Percentiles rank a stretch among this genome's conserved stretches.
phyloP scores from a whole-genome alignment of 306 rosid species.

The Cucumis sativus region DNA sequence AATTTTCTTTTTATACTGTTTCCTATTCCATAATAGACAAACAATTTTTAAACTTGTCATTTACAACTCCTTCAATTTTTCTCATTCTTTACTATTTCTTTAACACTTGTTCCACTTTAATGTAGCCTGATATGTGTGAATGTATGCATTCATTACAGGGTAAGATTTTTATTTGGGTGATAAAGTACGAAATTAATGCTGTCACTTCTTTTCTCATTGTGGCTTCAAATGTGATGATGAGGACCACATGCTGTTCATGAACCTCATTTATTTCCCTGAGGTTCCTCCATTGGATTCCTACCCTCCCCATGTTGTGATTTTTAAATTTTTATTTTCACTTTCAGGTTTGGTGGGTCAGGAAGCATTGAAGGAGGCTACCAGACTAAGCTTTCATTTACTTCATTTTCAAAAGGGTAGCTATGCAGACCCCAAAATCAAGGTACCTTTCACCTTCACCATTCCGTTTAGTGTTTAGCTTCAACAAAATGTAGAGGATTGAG shows the following conservation, averaged over 20 bases:
- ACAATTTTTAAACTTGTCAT: not conserved
- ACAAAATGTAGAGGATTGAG: not conserved
- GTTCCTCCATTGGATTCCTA: slow-evolving; percentile 62
- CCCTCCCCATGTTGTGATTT: slow-evolving; percentile 32
- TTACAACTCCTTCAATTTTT: not conserved
- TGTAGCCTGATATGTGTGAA: not conserved
- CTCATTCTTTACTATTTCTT: not conserved
- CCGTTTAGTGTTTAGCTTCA: slow-evolving; percentile 7
- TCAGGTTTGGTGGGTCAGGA: slow-evolving; percentile 63
- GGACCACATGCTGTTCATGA: slow-evolving; percentile 47
- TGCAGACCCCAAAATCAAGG: slow-evolving; percentile 99
- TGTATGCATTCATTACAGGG: slow-evolving; percentile 1
- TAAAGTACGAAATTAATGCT: not conserved
- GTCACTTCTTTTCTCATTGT: slow-evolving; percentile 29
- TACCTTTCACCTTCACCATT: slow-evolving; percentile 21
- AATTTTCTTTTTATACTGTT: not conserved
- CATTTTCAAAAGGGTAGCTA: slow-evolving; percentile 26
- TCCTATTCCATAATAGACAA: not conserved
- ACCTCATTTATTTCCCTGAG: slow-evolving; percentile 39
- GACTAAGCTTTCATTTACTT: slow-evolving; percentile 16
- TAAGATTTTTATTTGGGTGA: not conserved
- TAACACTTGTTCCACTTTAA: not conserved
- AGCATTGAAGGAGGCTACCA: slow-evolving; percentile 43
- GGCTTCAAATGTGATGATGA: slow-evolving; percentile 26
- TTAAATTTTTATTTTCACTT: slow-evolving; percentile 19